Base-by-base conservation (phyloP, 768 basidiomycete genomes). In the Rhizopogon vesiculosus region DNA sequence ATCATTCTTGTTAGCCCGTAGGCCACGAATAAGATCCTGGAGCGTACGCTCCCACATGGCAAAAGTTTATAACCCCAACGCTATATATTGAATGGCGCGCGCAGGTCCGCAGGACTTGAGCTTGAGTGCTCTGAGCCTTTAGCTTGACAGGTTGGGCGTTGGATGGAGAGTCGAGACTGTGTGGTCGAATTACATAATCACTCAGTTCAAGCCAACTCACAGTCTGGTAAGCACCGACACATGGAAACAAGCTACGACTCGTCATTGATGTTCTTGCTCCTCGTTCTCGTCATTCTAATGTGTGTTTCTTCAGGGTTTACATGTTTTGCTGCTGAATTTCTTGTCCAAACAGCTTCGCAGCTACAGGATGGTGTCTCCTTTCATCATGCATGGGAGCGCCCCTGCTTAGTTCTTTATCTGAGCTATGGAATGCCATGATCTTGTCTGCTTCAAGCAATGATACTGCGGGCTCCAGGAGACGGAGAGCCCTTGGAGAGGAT, bases 11-110 rank as follows among this genome's bases (percentile, higher is more conserved):
- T 95, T 95, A 45, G 95, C 92, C 51, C 97, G 86, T 58, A 99
- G 80, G 45, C 95, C 97, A 62, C 96, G 84, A 66, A 97, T 93
- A 65, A 97, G 88, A 73, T 96, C 94, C 66, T 96, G 91, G 8
- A 98, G 81, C 6, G 93, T 96, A 53, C 94, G 82, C 78, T 98
- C 95, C 91, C 93, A 97, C 95, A 97, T 98, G 5, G 5, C 12
- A 53, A 22, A 15, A 49, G 25, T 4, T 25, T 25, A 25, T 25
- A 25, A 25, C 3, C 25, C 25, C 25, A 25, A 25, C 4, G 25
- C 3, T 25, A 25, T 46, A 25, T 52, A 13, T 18, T 16, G 46
- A 46, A 46, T 33, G 45, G 7, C 18, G 31, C 25, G 25, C 4
- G 25, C 25, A 25, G 25, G 25, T 25, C 25, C 25, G 25, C 31